phyloP scores from a whole-genome alignment of 2,329 filamentous ascomycete genomes.

The Pseudogymnoascus sp. region DNA sequence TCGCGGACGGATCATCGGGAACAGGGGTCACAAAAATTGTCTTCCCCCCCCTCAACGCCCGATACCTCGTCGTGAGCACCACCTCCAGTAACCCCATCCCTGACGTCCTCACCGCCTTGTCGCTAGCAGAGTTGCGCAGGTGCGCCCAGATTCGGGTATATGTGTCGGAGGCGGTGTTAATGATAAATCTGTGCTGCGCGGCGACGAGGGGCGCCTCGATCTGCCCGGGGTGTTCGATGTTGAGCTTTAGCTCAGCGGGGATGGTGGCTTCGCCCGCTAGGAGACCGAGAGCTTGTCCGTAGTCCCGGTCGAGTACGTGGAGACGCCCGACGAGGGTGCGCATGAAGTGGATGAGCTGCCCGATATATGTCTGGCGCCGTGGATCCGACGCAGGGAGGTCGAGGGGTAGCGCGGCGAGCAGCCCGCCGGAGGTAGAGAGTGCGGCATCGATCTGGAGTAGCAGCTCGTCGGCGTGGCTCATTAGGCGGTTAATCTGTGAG shows the following conservation, averaged over 20 bases:
- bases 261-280: conserved; percentile 44
- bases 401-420: conserved; percentile 47
- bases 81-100: conserved; percentile 39
- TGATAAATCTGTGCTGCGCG: conserved; percentile 49
- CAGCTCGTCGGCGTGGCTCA: conserved; percentile 52
- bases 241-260: conserved; percentile 45
- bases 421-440: conserved; percentile 46
- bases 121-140: conserved; percentile 33
- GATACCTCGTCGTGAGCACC: conserved; percentile 46
- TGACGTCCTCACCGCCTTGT: conserved; percentile 17
- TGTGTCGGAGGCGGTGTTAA: conserved; percentile 41
- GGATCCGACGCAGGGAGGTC: conserved; percentile 30
- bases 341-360: conserved; percentile 49
- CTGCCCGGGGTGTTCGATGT: conserved; percentile 45
- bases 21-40: conserved; percentile 41
- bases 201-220: conserved; percentile 42
- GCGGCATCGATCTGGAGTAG: conserved; percentile 55
- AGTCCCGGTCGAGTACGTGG: conserved; percentile 50
- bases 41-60: conserved; percentile 42
- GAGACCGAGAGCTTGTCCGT: conserved; percentile 44
- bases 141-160: conserved; percentile 33
- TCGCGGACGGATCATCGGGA: conserved; percentile 41
- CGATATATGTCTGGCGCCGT: conserved; percentile 46
- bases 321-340: conserved; percentile 47
- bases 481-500: conserved; percentile 30